Percentiles rank a stretch among this genome's conserved stretches.
Evolutionary conservation across 306 rosid genomes (phyloP).

Genomic region (Begonia loranthoides): DNA sequence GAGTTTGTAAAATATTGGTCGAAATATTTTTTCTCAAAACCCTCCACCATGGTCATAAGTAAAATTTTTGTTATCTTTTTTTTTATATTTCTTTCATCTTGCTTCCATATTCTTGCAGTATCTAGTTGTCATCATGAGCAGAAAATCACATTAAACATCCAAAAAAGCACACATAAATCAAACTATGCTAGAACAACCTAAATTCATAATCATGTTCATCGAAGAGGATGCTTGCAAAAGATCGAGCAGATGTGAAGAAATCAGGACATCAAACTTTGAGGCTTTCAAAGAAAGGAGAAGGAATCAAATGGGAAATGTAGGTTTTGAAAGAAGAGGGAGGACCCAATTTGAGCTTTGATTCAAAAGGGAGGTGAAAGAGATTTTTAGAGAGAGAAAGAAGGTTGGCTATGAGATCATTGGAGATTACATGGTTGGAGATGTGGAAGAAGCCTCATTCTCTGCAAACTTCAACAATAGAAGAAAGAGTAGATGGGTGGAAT

Average conservation of each 20-base stretch:
- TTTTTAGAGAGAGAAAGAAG: conserved; percentile 35
- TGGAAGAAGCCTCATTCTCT: conserved; percentile 89
- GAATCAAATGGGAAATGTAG: conserved; percentile 88
- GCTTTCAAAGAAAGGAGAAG: conserved; percentile 96
- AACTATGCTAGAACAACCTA: conserved; percentile 28
- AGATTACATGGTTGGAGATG: conserved; percentile 83
- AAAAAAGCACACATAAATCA: neutral
- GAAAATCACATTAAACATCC: conserved; percentile 2
- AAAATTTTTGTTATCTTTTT: conserved; percentile 39
- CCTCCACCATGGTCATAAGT: conserved; percentile 53
- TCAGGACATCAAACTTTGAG: conserved; percentile 73
- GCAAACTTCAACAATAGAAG: conserved; percentile 59
- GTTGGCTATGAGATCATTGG: conserved; percentile 51
- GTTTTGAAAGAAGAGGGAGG: conserved; percentile 67
- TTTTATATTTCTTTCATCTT: conserved; percentile 69
- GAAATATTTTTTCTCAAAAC: conserved; percentile 32
- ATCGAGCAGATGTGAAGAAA: conserved; percentile 62
- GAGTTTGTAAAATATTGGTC: conserved; percentile 59
- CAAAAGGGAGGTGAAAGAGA: conserved; percentile 61
- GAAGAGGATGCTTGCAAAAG: conserved; percentile 46
- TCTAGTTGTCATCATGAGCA: conserved; percentile 31
- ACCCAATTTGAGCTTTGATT: conserved; percentile 75
- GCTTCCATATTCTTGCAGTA: conserved; percentile 70
- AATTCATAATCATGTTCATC: conserved; percentile 34
- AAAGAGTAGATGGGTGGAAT: conserved; percentile 35